Evolutionary conservation across 2,329 filamentous ascomycete species (phyloP).

Genomic region (Colletotrichum sp.): DNA sequence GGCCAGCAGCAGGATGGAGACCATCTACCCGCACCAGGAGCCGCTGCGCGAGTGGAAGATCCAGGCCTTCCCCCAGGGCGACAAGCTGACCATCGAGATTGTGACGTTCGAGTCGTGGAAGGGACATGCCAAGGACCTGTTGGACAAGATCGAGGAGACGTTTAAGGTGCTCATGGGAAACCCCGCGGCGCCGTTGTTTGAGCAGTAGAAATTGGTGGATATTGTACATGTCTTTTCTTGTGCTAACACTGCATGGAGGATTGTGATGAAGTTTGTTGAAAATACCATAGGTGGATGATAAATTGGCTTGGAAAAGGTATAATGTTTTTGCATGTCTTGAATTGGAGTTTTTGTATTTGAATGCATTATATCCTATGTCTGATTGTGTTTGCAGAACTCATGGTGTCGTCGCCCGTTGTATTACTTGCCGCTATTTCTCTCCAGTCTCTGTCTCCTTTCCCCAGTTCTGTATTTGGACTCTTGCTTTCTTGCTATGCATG

Average conservation of each 20-base stretch:
- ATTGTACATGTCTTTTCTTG: not conserved
- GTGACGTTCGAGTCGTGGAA: constrained; percentile 64
- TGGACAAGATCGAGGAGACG: constrained; percentile 53
- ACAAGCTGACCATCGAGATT: constrained; percentile 60
- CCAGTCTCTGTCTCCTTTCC: not conserved
- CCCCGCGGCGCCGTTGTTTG: constrained; percentile 36
- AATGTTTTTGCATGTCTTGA: not conserved
- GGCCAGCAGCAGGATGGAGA: constrained; percentile 53
- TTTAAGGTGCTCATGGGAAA: constrained; percentile 43
- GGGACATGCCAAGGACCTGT: constrained; percentile 52
- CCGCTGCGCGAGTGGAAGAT: constrained; percentile 64
- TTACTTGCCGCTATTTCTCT: accelerated
- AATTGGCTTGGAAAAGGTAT: not conserved
- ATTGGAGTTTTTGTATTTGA: not conserved
- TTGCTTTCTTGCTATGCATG: not conserved
- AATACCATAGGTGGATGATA: not conserved
- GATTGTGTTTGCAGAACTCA: not conserved
- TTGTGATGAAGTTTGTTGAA: not conserved
- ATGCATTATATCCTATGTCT: not conserved
- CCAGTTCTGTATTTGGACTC: not conserved
- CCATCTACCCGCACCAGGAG: constrained; percentile 63
- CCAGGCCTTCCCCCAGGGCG: constrained; percentile 62
- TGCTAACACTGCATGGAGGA: not conserved
- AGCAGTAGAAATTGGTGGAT: not conserved
- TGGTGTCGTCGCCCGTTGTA: accelerated